phyloP scores from a whole-genome alignment of 495 filamentous ascomycete species.

The Neurospora sp. region DNA sequence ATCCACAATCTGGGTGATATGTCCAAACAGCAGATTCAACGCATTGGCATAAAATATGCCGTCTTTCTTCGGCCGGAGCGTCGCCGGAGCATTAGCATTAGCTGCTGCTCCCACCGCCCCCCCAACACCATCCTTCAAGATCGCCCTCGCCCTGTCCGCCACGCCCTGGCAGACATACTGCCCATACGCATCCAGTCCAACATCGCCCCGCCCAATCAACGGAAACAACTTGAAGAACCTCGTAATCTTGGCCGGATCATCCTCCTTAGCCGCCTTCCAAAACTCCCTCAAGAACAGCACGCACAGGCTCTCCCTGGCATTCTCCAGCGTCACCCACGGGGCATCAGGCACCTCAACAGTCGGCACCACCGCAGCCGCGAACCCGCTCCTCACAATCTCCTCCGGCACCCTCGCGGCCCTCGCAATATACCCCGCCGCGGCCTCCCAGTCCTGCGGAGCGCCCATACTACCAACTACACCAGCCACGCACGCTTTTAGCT shows the following conservation, averaged over 20 bases:
- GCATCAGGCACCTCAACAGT: slow-evolving; percentile 91
- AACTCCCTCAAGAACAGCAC: slow-evolving; percentile 88
- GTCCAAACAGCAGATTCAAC: slow-evolving; percentile 87
- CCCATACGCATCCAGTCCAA: slow-evolving; percentile 88
- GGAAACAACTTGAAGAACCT: slow-evolving; percentile 98
- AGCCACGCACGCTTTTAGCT: slow-evolving; percentile 90
- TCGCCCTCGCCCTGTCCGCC: slow-evolving; percentile 67
- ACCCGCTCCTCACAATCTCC: slow-evolving; percentile 70
- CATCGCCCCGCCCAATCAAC: slow-evolving; percentile 80
- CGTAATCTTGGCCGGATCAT: slow-evolving; percentile 78
- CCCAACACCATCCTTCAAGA: slow-evolving; percentile 49
- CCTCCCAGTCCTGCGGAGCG: slow-evolving; percentile 97
- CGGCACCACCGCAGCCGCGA: slow-evolving; percentile 86
- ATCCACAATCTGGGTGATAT: slow-evolving; percentile 93
- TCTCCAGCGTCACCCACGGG: slow-evolving; percentile 76
- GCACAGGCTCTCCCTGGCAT: slow-evolving; percentile 78
- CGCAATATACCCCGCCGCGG: slow-evolving; percentile 77
- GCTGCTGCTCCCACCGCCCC: slow-evolving; percentile 32
- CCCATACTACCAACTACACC: slow-evolving; percentile 97
- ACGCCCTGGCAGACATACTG: slow-evolving; percentile 92
- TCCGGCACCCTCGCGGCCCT: slow-evolving; percentile 72
- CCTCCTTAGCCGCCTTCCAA: slow-evolving; percentile 77
- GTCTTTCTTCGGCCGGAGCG: slow-evolving; percentile 34
- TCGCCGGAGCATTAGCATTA: slow-evolving; percentile 13
- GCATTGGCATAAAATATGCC: slow-evolving; percentile 88